A percentile compares a stretch with the other conserved stretches of the same genome.
Conservation (phyloP, 2,329 filamentous ascomycete genomes). For the Ascosphaera apis region DNA sequence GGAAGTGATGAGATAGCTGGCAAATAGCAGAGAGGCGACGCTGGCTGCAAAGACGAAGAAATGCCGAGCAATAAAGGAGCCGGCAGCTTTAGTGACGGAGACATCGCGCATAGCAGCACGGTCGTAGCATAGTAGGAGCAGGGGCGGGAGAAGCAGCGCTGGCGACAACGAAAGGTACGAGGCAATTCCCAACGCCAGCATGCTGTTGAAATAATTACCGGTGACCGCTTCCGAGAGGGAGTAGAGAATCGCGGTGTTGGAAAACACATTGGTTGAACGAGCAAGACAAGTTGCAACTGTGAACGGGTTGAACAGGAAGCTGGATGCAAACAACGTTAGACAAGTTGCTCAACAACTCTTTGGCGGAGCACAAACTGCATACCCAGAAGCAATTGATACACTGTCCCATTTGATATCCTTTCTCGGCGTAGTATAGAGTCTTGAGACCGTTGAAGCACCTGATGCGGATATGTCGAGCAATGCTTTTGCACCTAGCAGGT, state of each 20-base stretch:
- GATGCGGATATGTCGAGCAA: conserved; percentile 61
- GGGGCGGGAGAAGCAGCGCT: conserved; percentile 58
- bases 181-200: conserved; percentile 68
- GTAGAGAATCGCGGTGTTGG: conserved; percentile 66
- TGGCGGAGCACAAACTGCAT: conserved; percentile 13
- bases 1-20: conserved; percentile 51
- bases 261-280: conserved; percentile 71
- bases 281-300: conserved; percentile 79
- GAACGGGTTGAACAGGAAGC: conserved; percentile 86
- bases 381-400: conserved; percentile 57
- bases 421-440: conserved; percentile 55
- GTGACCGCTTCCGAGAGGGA: conserved; percentile 59
- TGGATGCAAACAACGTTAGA: conserved; percentile 15
- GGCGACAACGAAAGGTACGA: conserved; percentile 88
- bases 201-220: conserved; percentile 49
- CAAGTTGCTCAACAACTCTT: not conserved
- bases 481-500: conserved; percentile 61
- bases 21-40: conserved; percentile 38
- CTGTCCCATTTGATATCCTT: conserved; percentile 53
- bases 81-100: conserved; percentile 9
- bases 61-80: conserved; percentile 32
- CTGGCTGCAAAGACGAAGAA: conserved; percentile 30
- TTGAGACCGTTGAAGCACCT: conserved; percentile 51
- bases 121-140: conserved; percentile 63
- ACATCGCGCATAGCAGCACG: conserved; percentile 21